Conservation (phyloP, 148 eudicot genomes). For the Rhododendron mucronatum region DNA sequence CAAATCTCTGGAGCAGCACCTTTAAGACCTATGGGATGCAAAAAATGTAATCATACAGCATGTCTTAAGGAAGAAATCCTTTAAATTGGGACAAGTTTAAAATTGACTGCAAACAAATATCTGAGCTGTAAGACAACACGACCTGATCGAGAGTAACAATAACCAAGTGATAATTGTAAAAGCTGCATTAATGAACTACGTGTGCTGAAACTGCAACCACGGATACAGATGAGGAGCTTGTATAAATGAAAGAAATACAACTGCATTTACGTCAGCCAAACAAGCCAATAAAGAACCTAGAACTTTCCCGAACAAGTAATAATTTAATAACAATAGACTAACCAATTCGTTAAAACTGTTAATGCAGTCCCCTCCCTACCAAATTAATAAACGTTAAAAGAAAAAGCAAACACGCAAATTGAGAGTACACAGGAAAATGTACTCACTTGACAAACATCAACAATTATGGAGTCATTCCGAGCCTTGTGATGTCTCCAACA, state of each 20-base stretch:
- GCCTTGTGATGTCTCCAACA: constrained; percentile 89
- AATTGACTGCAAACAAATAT: background rate
- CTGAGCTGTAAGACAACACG: background rate
- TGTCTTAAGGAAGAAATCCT: background rate
- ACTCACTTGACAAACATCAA: constrained; percentile 78
- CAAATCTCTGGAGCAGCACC: background rate
- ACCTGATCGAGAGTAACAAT: background rate
- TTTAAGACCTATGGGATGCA: background rate
- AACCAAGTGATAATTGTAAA: background rate
- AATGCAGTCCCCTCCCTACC: background rate
- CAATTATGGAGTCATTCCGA: constrained; percentile 83
- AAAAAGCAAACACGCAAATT: background rate
- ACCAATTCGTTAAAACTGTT: background rate
- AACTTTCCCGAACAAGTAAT: background rate
- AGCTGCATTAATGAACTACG: background rate
- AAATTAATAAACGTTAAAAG: background rate
- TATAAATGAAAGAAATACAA: background rate
- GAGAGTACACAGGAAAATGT: background rate
- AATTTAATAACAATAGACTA: background rate
- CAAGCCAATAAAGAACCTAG: background rate
- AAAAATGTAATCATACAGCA: background rate
- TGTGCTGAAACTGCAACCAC: background rate
- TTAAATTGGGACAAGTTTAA: background rate
- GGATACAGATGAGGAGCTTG: background rate
- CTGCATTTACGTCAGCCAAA: background rate